Evolutionary conservation across 345 rosid genomes (phyloP).

Genomic region (Hypericum perforatum): DNA sequence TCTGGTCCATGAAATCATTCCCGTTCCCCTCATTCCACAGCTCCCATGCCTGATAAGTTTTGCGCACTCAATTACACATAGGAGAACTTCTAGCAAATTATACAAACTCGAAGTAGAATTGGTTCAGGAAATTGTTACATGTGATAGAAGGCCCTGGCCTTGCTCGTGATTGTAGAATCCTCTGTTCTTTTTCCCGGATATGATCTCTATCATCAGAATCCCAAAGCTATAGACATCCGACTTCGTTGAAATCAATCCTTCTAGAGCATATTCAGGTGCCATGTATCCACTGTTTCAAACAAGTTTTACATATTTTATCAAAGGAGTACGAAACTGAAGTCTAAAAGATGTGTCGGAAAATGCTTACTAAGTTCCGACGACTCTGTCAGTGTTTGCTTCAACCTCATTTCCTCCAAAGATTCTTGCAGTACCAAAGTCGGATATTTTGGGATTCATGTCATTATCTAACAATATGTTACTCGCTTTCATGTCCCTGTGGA

Average conservation of each 20-base stretch:
- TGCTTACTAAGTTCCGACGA: conserved; percentile 48
- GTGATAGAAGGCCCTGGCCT: conserved; percentile 26
- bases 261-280: conserved; percentile 45
- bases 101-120: neutral
- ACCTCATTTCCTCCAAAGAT: conserved; percentile 41
- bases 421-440: conserved; percentile 48
- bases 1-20: conserved; percentile 25
- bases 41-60: conserved; percentile 33
- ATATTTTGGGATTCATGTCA: conserved; percentile 44
- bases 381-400: conserved; percentile 37
- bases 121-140: conserved; percentile 17
- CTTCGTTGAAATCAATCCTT: conserved; percentile 35
- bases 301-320: neutral
- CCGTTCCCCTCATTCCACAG: conserved; percentile 31
- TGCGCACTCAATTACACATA: neutral
- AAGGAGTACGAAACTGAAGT: neutral
- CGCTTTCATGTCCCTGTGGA: conserved; percentile 41
- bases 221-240: conserved; percentile 46
- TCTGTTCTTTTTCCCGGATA: conserved; percentile 34
- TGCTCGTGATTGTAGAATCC: conserved; percentile 17
- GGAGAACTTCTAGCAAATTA: neutral
- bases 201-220: conserved; percentile 30
- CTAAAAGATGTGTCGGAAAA: neutral
- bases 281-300: conserved; percentile 36
- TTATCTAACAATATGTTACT: conserved; percentile 44